A percentile compares a stretch with the other conserved stretches of the same genome.
Conservation (phyloP, 2,329 filamentous ascomycete genomes). For the Gnomoniopsis smithogilvyi region DNA sequence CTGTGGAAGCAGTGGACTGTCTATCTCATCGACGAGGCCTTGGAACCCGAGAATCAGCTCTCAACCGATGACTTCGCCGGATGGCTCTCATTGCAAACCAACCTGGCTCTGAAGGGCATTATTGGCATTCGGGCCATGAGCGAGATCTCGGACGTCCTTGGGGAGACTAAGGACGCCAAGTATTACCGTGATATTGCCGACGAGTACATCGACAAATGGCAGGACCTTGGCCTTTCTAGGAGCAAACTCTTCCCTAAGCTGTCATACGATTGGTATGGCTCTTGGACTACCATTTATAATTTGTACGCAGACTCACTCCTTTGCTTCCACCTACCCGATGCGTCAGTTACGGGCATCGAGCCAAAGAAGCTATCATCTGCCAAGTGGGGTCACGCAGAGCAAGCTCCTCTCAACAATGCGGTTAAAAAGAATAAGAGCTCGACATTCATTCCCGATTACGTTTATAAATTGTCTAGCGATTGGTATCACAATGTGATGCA, state of each 20-base stretch:
- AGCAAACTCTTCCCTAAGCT: constrained; percentile 73
- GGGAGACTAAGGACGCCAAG: constrained; percentile 53
- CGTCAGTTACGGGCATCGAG: constrained; percentile 1
- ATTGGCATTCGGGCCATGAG: constrained; percentile 77
- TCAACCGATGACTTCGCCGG: constrained; percentile 78
- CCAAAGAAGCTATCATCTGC: neutral
- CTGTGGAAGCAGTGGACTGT: constrained; percentile 76
- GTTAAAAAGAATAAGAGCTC: constrained; percentile 22
- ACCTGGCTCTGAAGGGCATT: constrained; percentile 73
- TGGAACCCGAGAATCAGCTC: constrained; percentile 69
- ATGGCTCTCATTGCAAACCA: constrained; percentile 71
- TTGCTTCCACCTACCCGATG: constrained; percentile 64
- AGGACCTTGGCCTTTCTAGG: constrained; percentile 65
- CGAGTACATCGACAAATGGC: constrained; percentile 68
- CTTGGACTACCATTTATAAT: constrained; percentile 79
- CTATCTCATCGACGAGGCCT: constrained; percentile 67
- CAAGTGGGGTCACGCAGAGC: constrained; percentile 18
- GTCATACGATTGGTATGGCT: constrained; percentile 77
- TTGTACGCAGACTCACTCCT: constrained; percentile 73
- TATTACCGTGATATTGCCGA: constrained; percentile 63
- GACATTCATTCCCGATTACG: constrained; percentile 66
- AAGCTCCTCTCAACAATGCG: constrained; percentile 18
- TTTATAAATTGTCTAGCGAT: constrained; percentile 76
- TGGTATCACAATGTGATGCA: constrained; percentile 81
- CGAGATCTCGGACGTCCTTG: constrained; percentile 59